These are phyloP conservation scores for Albatrellus ellisii DNA, from an alignment of 768 basidiomycete genomes.

Conservation along the genomic window DNA sequence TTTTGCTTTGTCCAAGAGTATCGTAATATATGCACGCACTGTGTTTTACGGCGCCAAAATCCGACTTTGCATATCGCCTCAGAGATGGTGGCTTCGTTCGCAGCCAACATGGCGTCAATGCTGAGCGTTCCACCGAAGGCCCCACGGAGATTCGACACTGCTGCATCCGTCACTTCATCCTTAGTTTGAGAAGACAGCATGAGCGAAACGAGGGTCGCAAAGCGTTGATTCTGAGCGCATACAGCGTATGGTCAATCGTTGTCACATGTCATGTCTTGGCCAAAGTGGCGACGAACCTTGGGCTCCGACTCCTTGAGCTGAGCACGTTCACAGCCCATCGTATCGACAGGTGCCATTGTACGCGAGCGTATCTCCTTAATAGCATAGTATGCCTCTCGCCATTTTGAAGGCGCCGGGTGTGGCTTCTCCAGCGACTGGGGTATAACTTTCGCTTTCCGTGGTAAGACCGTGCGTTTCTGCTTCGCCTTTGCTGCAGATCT, in stretches of 20 bases:
- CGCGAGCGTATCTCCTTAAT: slow-evolving; percentile 68
- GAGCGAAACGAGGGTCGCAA: slow-evolving; percentile 77
- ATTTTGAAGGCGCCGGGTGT: slow-evolving; percentile 52
- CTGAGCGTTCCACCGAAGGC: slow-evolving; percentile 73
- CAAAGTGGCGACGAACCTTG: slow-evolving; percentile 30
- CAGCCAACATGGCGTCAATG: slow-evolving; percentile 52
- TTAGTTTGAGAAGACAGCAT: slow-evolving; percentile 97
- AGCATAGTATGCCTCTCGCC: slow-evolving; percentile 56
- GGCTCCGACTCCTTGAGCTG: slow-evolving; percentile 51
- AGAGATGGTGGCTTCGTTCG: slow-evolving; percentile 49
- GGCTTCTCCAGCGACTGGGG: slow-evolving; percentile 39
- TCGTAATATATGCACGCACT: slow-evolving; percentile 29
- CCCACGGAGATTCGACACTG: slow-evolving; percentile 57
- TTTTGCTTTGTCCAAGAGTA: background rate
- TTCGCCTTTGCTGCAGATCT: slow-evolving; percentile 13
- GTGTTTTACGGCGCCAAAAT: slow-evolving; percentile 83
- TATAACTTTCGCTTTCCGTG: slow-evolving; percentile 45
- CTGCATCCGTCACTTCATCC: slow-evolving; percentile 76
- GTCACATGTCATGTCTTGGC: background rate
- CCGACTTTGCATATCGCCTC: slow-evolving; percentile 82
- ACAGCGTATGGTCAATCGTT: background rate
- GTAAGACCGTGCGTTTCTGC: slow-evolving; percentile 20
- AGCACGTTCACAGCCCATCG: slow-evolving; percentile 76
- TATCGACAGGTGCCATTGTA: slow-evolving; percentile 79
- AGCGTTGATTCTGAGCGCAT: slow-evolving; percentile 53